Conservation (phyloP, 768 basidiomycete genomes). For the Phaeotremella fagi region DNA sequence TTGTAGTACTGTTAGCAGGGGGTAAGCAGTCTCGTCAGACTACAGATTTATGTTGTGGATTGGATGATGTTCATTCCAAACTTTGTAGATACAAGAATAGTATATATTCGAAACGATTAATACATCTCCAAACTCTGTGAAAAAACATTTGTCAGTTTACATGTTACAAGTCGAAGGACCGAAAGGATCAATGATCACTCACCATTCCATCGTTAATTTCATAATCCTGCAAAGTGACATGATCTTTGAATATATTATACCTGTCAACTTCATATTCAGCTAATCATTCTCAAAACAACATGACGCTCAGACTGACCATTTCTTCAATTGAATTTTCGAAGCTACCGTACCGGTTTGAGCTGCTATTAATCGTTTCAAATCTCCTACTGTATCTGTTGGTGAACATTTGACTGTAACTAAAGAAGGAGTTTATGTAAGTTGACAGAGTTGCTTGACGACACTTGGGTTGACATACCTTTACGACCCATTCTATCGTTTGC, state of each 20-base stretch:
- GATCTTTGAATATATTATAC: conserved; percentile 95
- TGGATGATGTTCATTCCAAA: background rate
- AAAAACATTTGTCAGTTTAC: conserved; percentile 1
- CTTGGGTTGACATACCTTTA: conserved; percentile 61
- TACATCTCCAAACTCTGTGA: conserved; percentile 49
- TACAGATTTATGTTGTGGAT: background rate
- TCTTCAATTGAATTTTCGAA: conserved; percentile 87
- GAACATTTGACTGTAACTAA: conserved; percentile 87
- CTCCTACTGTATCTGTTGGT: conserved; percentile 91
- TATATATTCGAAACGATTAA: too few species aligned
- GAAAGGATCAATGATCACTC: conserved; percentile 10
- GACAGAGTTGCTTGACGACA: too few species aligned
- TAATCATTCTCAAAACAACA: too few species aligned
- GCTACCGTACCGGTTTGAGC: conserved; percentile 88
- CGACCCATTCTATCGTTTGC: conserved; percentile 93
- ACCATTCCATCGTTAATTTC: conserved; percentile 51
- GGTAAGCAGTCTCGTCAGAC: background rate
- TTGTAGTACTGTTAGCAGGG: background rate
- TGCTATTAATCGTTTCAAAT: conserved; percentile 93
- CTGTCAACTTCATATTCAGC: conserved; percentile 55
- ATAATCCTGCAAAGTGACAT: conserved; percentile 51
- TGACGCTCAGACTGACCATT: conserved; percentile 64
- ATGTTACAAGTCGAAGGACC: too few species aligned
- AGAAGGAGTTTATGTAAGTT: too few species aligned
- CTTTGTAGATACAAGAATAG: too few species aligned